Evolutionary conservation across 2,329 filamentous ascomycete species (phyloP).

Genomic region (Venturia nashicola): DNA sequence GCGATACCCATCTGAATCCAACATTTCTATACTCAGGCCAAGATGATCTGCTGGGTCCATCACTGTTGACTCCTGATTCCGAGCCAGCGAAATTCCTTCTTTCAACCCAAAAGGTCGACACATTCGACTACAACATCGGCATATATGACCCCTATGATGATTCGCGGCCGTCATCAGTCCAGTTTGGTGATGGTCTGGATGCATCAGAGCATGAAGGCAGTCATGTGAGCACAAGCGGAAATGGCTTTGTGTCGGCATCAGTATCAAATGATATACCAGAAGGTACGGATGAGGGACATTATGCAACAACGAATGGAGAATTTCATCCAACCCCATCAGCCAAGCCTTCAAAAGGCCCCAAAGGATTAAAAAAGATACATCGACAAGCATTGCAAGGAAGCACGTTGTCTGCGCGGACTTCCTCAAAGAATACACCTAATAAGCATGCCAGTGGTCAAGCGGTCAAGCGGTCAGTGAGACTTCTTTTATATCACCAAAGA

Average conservation of each 20-base stretch:
- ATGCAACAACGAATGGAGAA: not conserved
- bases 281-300: not conserved
- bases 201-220: slow-evolving; percentile 22
- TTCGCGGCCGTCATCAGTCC: slow-evolving; percentile 27
- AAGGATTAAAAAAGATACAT: not conserved
- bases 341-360: not conserved
- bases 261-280: not conserved
- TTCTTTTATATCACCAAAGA: not conserved
- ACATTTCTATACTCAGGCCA: slow-evolving; percentile 2
- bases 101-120: slow-evolving; percentile 14
- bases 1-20: slow-evolving; percentile 3
- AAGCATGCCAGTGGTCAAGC: not conserved
- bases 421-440: not conserved
- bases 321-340: not conserved
- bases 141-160: slow-evolving; percentile 23
- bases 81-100: slow-evolving; percentile 12
- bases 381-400: not conserved
- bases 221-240: slow-evolving; percentile 16
- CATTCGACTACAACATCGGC: slow-evolving; percentile 16
- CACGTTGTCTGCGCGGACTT: not conserved
- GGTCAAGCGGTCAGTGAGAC: not conserved
- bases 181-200: slow-evolving; percentile 24
- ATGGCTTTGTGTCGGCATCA: not conserved
- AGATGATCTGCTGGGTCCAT: slow-evolving; percentile 6
- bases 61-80: slow-evolving; percentile 1